Percentiles rank a stretch among this genome's conserved stretches.
These are phyloP conservation scores for Fusarium nurragi DNA, from an alignment of 2,329 filamentous ascomycete species.

Conservation along the genomic window DNA sequence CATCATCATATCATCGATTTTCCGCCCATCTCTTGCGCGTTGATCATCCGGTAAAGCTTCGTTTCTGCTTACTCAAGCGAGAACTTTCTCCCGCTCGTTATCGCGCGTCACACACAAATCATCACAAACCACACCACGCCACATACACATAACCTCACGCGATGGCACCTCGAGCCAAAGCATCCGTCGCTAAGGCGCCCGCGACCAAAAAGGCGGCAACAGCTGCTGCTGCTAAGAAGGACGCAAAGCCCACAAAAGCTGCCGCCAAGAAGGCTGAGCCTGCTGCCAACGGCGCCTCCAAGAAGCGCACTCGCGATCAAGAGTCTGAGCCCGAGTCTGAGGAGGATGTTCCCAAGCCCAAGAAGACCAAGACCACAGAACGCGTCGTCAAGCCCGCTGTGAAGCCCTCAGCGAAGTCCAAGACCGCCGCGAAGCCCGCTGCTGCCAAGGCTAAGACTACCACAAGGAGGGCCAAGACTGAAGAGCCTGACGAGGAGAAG, in stretches of 20 bases:
- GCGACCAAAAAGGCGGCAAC: constrained; percentile 42
- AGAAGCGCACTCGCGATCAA: constrained; percentile 43
- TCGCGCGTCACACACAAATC: constrained; percentile 20
- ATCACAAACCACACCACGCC: constrained; percentile 6
- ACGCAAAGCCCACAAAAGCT: constrained; percentile 36
- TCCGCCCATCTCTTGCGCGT: neutral
- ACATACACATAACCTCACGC: constrained; percentile 28
- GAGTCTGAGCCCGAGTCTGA: constrained; percentile 44
- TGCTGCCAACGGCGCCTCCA: constrained; percentile 39
- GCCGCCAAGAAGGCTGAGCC: constrained; percentile 36
- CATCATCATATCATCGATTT: constrained; percentile 16
- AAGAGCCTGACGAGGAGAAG: constrained; percentile 58
- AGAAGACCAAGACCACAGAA: constrained; percentile 43
- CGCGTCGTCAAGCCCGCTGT: constrained; percentile 43
- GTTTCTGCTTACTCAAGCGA: neutral
- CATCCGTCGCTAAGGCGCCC: constrained; percentile 41
- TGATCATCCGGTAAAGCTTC: neutral
- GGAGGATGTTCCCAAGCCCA: constrained; percentile 42
- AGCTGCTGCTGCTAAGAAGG: constrained; percentile 40
- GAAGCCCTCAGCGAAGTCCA: constrained; percentile 42
- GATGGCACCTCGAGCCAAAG: constrained; percentile 48
- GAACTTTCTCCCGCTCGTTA: neutral
- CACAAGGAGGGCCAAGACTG: constrained; percentile 47
- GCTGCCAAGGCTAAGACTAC: constrained; percentile 43
- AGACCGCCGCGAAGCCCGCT: constrained; percentile 33